Evolutionary conservation across 495 filamentous ascomycete species (phyloP).

Genomic region (Hypoxylon intermedium): DNA sequence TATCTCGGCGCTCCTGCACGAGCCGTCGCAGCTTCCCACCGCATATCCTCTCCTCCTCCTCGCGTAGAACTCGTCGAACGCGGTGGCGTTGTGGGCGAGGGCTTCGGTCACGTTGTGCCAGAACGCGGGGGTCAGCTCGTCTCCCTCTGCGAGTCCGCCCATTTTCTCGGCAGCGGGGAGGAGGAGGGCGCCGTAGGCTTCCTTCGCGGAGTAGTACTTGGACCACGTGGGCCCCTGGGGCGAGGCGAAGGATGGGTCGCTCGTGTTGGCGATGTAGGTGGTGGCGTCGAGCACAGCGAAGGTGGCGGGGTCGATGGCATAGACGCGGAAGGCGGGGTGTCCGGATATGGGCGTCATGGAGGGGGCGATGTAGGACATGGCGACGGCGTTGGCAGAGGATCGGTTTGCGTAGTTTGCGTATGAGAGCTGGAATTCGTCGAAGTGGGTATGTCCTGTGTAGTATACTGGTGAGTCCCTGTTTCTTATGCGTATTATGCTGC

Average conservation of each 20-base stretch:
- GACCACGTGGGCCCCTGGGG: slow-evolving; percentile 53
- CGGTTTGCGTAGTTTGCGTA: slow-evolving; percentile 55
- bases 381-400: slow-evolving; percentile 48
- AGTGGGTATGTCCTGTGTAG: slow-evolving; percentile 62
- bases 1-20: slow-evolving; percentile 37
- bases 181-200: slow-evolving; percentile 57
- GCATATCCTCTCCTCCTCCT: slow-evolving; percentile 41
- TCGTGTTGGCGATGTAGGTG: slow-evolving; percentile 62
- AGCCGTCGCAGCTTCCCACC: slow-evolving; percentile 26
- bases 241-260: slow-evolving; percentile 48
- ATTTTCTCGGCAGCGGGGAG: slow-evolving; percentile 36
- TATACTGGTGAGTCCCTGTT: too few species aligned
- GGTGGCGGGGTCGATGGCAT: slow-evolving; percentile 61
- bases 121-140: slow-evolving; percentile 62
- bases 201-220: slow-evolving; percentile 62
- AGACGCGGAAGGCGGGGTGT: slow-evolving; percentile 63
- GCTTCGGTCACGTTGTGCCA: slow-evolving; percentile 64
- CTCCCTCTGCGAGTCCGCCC: slow-evolving; percentile 5
- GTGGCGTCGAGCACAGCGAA: slow-evolving; percentile 61
- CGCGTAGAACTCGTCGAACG: slow-evolving; percentile 38
- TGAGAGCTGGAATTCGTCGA: slow-evolving; percentile 61
- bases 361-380: slow-evolving; percentile 59
- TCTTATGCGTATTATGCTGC: too few species aligned
- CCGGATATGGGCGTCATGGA: slow-evolving; percentile 62
- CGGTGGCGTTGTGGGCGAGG: slow-evolving; percentile 20